Base-by-base conservation (phyloP, 805 yeast species). In the Naumovozyma dairenensis region DNA sequence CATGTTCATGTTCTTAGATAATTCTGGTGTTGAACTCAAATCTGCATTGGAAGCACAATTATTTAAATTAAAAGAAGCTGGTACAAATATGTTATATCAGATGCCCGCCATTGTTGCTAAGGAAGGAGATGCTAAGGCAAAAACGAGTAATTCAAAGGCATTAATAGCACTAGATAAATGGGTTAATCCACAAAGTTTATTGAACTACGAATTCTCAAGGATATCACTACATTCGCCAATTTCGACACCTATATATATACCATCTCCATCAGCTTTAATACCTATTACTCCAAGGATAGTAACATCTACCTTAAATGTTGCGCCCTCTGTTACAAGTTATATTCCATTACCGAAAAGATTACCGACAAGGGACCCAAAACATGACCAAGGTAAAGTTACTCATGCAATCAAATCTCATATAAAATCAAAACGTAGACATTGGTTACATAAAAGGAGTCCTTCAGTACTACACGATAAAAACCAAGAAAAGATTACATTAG, bases 1-100 rank as follows among this genome's bases (percentile, higher is more conserved):
- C 40, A 73, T 73, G 40, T 70, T 86, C 43, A 69, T 83, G 52
- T 79, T 83, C 39, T 77, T 83, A 51, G 61, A 66, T 15, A 59
- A 57, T 6, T 71, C 70, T 2, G 58, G 60, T 3, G 39, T 50
- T 4, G 57, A 59, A 2, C 62, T 77, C 32, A 60, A 62, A 31
- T 49, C 60, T 2, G 60, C 61, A 0, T 53, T 76, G 25, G 53
- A 59, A 12, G 51, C 55, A 13, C 54, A 60, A 24, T 29, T 53
- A 6, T 24, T 32, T 5, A 29, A 31, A 21, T 31, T 49, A 24
- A 31, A 40, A 28, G 25, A 20, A 5, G 12, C 17, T 3, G 48
- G 45, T 9, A 22, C 18, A 3, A 29, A 18, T 6, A 32, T 36
- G 6, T 15, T 32, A 7, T 40, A 37, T 13, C 14, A n/a, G 14